phyloP scores from a whole-genome alignment of 75 land plant species.

The Picea glauca region DNA sequence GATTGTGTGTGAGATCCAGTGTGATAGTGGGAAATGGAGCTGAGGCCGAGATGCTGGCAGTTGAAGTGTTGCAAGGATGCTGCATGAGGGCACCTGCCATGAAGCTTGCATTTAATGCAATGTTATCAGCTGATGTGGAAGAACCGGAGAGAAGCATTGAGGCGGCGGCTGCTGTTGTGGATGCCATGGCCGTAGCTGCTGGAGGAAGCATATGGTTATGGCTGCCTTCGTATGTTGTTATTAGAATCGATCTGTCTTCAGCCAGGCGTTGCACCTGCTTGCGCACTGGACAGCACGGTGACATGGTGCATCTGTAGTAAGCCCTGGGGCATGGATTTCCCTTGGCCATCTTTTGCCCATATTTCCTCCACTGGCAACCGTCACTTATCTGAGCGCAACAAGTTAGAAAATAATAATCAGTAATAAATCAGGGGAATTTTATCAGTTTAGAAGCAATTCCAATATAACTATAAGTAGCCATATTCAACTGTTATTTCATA shows the following conservation, averaged over 20 bases:
- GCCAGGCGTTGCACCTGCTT: conserved; percentile 95
- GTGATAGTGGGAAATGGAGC: conserved; percentile 70
- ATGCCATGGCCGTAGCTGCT: conserved; percentile 90
- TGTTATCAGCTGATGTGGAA: neutral
- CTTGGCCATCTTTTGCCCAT: conserved; percentile 92
- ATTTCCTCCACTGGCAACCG: conserved; percentile 90
- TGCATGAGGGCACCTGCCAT: conserved; percentile 31
- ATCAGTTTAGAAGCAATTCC: neutral
- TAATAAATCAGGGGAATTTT: neutral
- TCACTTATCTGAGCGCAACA: conserved; percentile 45
- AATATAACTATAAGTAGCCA: neutral
- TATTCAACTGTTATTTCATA: neutral
- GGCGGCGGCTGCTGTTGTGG: conserved; percentile 90
- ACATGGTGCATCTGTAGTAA: conserved; percentile 91
- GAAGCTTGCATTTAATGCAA: conserved; percentile 21
- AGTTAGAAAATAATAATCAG: neutral
- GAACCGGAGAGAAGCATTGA: conserved; percentile 75
- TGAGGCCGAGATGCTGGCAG: conserved; percentile 90
- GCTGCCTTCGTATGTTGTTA: conserved; percentile 89
- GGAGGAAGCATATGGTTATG: conserved; percentile 90
- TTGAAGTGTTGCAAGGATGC: conserved; percentile 49
- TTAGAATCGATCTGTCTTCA: conserved; percentile 75
- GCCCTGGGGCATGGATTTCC: conserved; percentile 90
- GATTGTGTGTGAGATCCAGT: conserved; percentile 57
- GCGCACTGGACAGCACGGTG: conserved; percentile 74